These are phyloP conservation scores for Colletotrichum lini DNA, from an alignment of 2,329 filamentous ascomycete genomes.

Conservation along the genomic window DNA sequence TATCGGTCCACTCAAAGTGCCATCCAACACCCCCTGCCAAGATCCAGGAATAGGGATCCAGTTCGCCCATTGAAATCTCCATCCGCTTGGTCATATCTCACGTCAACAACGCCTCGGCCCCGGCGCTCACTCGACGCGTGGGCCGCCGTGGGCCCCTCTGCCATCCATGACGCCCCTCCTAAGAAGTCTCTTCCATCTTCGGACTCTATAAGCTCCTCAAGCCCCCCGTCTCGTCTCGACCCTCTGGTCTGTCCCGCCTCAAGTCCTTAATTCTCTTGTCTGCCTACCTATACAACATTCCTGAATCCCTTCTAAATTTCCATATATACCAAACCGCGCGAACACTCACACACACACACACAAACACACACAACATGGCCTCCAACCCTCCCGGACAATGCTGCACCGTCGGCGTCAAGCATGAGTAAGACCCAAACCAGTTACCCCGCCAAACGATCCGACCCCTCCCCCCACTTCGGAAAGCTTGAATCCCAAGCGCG, in stretches of 20 bases:
- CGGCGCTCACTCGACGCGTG: neutral
- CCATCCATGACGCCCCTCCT: conserved; percentile 19
- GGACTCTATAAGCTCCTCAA: conserved; percentile 25
- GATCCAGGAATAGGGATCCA: conserved; percentile 17
- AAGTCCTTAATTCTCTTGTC: neutral
- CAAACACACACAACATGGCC: conserved; percentile 58
- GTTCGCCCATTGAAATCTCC: conserved; percentile 5
- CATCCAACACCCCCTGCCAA: neutral
- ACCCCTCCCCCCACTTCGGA: conserved; percentile 35
- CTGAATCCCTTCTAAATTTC: neutral
- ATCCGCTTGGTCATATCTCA: conserved; percentile 37
- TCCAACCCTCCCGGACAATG: conserved; percentile 67
- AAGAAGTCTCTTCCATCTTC: conserved; percentile 10
- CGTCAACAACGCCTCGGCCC: conserved; percentile 25
- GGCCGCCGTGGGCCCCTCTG: conserved; percentile 11
- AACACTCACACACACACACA: neutral
- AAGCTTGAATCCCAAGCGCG: conserved; percentile 7
- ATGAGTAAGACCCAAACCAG: conserved; percentile 60
- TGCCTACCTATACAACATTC: neutral
- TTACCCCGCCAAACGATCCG: conserved; percentile 12
- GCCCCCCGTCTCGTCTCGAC: neutral
- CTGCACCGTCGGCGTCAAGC: conserved; percentile 67
- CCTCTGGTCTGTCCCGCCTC: too few species aligned
- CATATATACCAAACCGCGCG: neutral
- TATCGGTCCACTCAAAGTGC: conserved; percentile 21